A percentile compares a stretch with the other conserved stretches of the same genome.
Evolutionary conservation across 2,329 filamentous ascomycete species (phyloP).

Genomic region (Dissoconium aciculare): DNA sequence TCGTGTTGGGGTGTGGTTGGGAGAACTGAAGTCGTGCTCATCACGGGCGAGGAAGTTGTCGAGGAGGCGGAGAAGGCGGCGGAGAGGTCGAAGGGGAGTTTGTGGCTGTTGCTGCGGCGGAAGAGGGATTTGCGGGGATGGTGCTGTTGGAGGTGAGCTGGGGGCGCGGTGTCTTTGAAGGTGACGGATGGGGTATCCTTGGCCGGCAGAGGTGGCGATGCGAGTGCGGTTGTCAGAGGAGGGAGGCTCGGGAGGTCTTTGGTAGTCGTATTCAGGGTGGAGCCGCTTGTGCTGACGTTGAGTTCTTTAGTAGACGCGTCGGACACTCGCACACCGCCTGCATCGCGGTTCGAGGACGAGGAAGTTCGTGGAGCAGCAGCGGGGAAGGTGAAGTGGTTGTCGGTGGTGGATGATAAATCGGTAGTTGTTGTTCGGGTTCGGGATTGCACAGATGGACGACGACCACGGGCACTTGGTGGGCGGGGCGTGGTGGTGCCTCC

Average conservation of each 20-base stretch:
- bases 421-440: not conserved
- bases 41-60: no score
- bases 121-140: not conserved
- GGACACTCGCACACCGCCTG: not conserved
- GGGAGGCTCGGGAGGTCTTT: not conserved
- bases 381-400: no score
- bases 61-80: no score
- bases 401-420: no score
- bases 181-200: not conserved
- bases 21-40: no score
- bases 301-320: not conserved
- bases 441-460: not conserved
- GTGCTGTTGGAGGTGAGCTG: not conserved
- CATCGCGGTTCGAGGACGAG: no score
- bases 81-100: no score
- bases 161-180: not conserved
- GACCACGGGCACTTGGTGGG: not conserved
- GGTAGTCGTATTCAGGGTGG: not conserved
- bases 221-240: not conserved
- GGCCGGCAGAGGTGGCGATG: no score
- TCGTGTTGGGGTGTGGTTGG: no score
- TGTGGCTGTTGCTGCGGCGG: not conserved
- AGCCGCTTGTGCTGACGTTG: not conserved
- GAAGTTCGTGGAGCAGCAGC: no score
- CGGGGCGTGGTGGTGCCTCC: not conserved